Conservation (phyloP, 371 early-diverging fungal genomes). For the Phascolomyces articulosus region DNA sequence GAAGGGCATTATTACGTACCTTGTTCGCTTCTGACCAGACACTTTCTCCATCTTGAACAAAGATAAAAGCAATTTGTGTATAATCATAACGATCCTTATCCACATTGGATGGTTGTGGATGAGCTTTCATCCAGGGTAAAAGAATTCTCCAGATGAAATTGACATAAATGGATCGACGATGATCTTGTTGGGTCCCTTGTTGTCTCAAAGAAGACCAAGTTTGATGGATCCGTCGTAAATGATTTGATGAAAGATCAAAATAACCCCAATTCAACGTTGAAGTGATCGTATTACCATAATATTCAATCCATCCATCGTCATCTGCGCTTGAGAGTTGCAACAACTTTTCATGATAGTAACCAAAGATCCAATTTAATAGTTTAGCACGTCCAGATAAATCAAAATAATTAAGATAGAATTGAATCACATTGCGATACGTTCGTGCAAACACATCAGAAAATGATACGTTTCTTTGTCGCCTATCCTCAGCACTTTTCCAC, state of each 20-base stretch:
- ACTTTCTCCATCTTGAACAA: slow-evolving; percentile 5
- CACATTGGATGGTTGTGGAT: neutral
- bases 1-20: neutral
- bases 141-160: slow-evolving; percentile 9
- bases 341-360: slow-evolving; percentile 11
- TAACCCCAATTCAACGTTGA: neutral
- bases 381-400: neutral
- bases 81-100: neutral
- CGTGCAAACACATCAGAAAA: neutral
- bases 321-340: neutral
- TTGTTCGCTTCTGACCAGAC: slow-evolving; percentile 8
- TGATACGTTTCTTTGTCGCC: neutral
- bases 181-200: neutral
- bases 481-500: slow-evolving; percentile 2
- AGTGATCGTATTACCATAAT: slow-evolving; percentile 4
- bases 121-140: neutral
- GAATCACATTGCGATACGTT: slow-evolving; percentile 4
- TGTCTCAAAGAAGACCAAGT: slow-evolving; percentile 8
- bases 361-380: slow-evolving; percentile 5
- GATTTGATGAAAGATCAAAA: slow-evolving; percentile 5
- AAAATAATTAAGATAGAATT: neutral
- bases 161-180: slow-evolving; percentile 5
- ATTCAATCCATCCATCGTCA: slow-evolving; percentile 2
- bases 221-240: slow-evolving; percentile 6
- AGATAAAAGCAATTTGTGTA: slow-evolving; percentile 11